phyloP scores from a whole-genome alignment of 2,329 filamentous ascomycete genomes.

The Penicillium sp. region DNA sequence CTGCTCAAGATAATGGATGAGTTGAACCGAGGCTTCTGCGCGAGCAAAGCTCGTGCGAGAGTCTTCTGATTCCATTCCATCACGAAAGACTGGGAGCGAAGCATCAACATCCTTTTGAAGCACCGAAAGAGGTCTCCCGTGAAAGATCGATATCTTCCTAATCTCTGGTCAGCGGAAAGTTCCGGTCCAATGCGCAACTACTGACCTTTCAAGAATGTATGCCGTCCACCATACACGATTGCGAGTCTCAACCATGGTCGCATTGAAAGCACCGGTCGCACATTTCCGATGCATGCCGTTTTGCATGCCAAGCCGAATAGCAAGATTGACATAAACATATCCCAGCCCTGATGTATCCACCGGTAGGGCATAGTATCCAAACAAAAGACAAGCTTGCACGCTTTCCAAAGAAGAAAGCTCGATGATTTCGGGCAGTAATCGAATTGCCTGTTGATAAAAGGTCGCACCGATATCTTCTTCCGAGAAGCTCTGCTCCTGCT shows the following conservation, averaged over 20 bases:
- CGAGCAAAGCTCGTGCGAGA: neutral
- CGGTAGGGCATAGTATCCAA: constrained; percentile 48
- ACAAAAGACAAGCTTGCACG: constrained; percentile 49
- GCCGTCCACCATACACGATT: constrained; percentile 51
- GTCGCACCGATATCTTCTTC: constrained; percentile 46
- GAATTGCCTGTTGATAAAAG: constrained; percentile 48
- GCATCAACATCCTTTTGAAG: neutral
- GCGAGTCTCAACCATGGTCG: constrained; percentile 41
- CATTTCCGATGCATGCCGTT: constrained; percentile 51
- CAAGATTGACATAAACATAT: constrained; percentile 48
- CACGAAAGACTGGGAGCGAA: neutral
- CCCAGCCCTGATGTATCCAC: constrained; percentile 48
- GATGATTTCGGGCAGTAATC: constrained; percentile 48
- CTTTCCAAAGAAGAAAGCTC: constrained; percentile 48
- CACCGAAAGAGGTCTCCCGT: neutral
- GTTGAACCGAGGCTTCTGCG: neutral
- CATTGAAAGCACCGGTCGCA: constrained; percentile 37
- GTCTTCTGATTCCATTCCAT: neutral
- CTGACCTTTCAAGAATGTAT: constrained; percentile 47
- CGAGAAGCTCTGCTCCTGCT: constrained; percentile 15
- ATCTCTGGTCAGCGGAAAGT: too few species aligned
- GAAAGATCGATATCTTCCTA: constrained; percentile 1
- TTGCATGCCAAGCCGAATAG: constrained; percentile 48
- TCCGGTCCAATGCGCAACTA: neutral
- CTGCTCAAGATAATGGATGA: neutral